Conservation (phyloP, 176 grass and related monocot genomes). For the Eleusine coracana region DNA sequence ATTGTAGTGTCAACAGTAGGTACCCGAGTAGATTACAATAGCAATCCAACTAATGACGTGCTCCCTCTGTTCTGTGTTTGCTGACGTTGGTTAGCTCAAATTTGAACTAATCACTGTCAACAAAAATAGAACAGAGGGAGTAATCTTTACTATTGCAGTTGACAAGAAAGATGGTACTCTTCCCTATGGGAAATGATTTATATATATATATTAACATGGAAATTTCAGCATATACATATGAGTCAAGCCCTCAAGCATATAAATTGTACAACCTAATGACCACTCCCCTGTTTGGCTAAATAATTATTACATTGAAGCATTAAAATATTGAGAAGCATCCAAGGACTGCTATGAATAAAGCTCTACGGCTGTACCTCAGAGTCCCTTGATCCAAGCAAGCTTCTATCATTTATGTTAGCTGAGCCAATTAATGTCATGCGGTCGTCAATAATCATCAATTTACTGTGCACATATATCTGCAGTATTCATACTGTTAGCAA, state of each 20-base stretch:
- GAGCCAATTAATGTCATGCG: conserved; percentile 73
- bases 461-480: conserved; percentile 92
- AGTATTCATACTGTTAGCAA: conserved; percentile 27
- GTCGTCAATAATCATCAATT: conserved; percentile 91
- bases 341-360: conserved; percentile 1
- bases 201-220: not conserved
- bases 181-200: not conserved
- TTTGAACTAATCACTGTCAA: not conserved
- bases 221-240: not conserved
- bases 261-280: not conserved
- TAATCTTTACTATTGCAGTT: not conserved
- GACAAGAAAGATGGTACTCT: not conserved
- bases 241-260: not conserved
- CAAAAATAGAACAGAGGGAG: not conserved
- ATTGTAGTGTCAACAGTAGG: not conserved
- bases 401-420: conserved; percentile 91
- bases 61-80: not conserved
- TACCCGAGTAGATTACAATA: not conserved
- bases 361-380: conserved; percentile 60
- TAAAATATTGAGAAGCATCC: not conserved
- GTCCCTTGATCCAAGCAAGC: conserved; percentile 83
- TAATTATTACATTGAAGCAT: not conserved
- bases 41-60: not conserved
- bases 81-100: not conserved
- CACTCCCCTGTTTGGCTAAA: conserved; percentile 23